A percentile compares a stretch with the other conserved stretches of the same genome.
phyloP scores from a whole-genome alignment of 768 basidiomycete species.

The Mycena kentingensis region DNA sequence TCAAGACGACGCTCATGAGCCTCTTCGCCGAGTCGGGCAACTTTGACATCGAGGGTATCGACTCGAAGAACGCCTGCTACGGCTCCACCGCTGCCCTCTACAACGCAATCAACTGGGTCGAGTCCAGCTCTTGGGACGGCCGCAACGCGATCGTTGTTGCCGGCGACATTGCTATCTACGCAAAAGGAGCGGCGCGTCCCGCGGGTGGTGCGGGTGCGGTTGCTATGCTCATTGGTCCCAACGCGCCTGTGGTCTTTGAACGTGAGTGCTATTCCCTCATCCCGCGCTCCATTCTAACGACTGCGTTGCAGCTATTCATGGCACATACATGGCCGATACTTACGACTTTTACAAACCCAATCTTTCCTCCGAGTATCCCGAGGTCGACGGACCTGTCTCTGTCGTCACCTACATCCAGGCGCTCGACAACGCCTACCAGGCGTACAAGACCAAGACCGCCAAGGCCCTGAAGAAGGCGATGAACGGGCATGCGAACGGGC shows the following conservation, averaged over 20 bases:
- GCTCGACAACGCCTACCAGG: slow-evolving; percentile 84
- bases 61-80: slow-evolving; percentile 99
- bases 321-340: slow-evolving; percentile 95
- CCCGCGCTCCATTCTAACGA: slow-evolving; percentile 5
- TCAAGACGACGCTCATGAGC: slow-evolving; percentile 98
- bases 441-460: slow-evolving; percentile 81
- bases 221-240: slow-evolving; percentile 93
- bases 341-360: slow-evolving; percentile 99
- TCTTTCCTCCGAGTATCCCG: slow-evolving; percentile 92
- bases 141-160: slow-evolving; percentile 95
- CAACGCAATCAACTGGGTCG: slow-evolving; percentile 98
- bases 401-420: slow-evolving; percentile 94
- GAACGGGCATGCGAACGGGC: slow-evolving; percentile 43
- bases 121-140: slow-evolving; percentile 95
- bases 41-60: slow-evolving; percentile 97
- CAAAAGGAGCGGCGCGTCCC: slow-evolving; percentile 91
- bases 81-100: slow-evolving; percentile 98
- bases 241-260: slow-evolving; percentile 93
- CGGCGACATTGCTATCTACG: slow-evolving; percentile 98
- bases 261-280: slow-evolving; percentile 59
- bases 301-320: slow-evolving; percentile 77
- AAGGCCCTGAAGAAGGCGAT: slow-evolving; percentile 58
- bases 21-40: slow-evolving; percentile 92
- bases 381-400: slow-evolving; percentile 96
- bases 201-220: slow-evolving; percentile 96